These are phyloP conservation scores for Tricholoma saponaceum DNA, from an alignment of 768 basidiomycete species.

Conservation along the genomic window DNA sequence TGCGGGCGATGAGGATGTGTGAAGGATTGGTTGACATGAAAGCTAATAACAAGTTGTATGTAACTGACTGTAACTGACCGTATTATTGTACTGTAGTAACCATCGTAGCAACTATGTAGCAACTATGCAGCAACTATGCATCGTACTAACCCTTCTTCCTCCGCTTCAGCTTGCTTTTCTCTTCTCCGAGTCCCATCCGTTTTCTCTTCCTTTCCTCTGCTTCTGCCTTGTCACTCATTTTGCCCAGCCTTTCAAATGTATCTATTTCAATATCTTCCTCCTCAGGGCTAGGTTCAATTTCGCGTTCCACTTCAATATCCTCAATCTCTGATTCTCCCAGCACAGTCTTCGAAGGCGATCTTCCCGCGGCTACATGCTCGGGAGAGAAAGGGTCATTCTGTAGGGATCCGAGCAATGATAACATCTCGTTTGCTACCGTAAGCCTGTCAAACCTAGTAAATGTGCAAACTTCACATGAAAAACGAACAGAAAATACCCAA, in stretches of 20 bases:
- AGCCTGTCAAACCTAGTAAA: constrained; percentile 42
- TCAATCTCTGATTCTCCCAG: constrained; percentile 16
- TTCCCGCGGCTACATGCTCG: constrained; percentile 38
- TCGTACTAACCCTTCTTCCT: too few relatives aligned
- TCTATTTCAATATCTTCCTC: constrained; percentile 22
- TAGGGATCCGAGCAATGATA: constrained; percentile 83
- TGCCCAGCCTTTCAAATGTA: constrained; percentile 21
- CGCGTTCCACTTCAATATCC: constrained; percentile 14
- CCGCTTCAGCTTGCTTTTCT: constrained; percentile 9
- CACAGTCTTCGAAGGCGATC: constrained; percentile 7
- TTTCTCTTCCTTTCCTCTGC: constrained; percentile 13
- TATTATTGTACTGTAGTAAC: too few relatives aligned
- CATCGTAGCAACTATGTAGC: too few relatives aligned
- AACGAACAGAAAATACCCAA: constrained; percentile 56
- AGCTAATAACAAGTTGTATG: constrained; percentile 15
- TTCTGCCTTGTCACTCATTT: constrained; percentile 22
- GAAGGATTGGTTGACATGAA: constrained; percentile 73
- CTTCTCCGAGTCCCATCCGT: too few relatives aligned
- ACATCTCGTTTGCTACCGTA: constrained; percentile 90
- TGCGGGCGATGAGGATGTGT: constrained; percentile 85
- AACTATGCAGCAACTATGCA: too few relatives aligned
- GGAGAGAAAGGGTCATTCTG: constrained; percentile 73
- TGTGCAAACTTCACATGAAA: background rate
- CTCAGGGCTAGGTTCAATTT: constrained; percentile 14
- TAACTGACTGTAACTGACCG: too few relatives aligned